These are phyloP conservation scores for Cercospora sp. DNA, from an alignment of 2,329 filamentous ascomycete species.

Conservation along the genomic window DNA sequence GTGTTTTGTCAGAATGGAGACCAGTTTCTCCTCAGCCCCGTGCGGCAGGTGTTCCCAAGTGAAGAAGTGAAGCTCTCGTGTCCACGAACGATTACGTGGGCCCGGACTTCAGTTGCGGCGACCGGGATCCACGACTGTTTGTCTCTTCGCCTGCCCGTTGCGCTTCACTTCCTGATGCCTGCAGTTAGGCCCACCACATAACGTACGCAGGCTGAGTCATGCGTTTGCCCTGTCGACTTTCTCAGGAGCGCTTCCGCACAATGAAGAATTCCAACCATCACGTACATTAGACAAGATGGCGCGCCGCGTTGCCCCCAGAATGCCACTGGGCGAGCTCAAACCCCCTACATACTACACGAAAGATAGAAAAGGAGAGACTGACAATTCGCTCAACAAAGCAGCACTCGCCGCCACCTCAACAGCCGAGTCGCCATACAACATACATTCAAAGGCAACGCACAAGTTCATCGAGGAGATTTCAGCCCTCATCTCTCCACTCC, in stretches of 20 bases:
- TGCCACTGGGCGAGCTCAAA: neutral
- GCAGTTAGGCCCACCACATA: neutral
- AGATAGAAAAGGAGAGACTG: neutral
- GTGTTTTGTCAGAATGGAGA: slow-evolving; percentile 9
- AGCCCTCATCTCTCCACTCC: neutral
- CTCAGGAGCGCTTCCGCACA: neutral
- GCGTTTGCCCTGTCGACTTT: neutral
- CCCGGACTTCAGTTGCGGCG: neutral
- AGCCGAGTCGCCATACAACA: neutral
- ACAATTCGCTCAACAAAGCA: neutral
- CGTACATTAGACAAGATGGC: neutral
- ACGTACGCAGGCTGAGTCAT: neutral
- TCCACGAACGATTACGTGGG: neutral
- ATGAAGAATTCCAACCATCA: neutral
- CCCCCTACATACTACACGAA: neutral
- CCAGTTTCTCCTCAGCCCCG: neutral
- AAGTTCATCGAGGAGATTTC: neutral
- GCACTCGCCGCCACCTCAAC: neutral
- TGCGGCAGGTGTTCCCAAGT: neutral
- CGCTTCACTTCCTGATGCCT: neutral
- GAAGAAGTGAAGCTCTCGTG: neutral
- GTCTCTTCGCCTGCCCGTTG: neutral
- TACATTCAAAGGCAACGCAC: neutral
- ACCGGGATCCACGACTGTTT: neutral
- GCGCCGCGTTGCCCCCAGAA: neutral